Base-by-base conservation (phyloP, 2,329 filamentous ascomycete species). In the Mycogone perniciosa region DNA sequence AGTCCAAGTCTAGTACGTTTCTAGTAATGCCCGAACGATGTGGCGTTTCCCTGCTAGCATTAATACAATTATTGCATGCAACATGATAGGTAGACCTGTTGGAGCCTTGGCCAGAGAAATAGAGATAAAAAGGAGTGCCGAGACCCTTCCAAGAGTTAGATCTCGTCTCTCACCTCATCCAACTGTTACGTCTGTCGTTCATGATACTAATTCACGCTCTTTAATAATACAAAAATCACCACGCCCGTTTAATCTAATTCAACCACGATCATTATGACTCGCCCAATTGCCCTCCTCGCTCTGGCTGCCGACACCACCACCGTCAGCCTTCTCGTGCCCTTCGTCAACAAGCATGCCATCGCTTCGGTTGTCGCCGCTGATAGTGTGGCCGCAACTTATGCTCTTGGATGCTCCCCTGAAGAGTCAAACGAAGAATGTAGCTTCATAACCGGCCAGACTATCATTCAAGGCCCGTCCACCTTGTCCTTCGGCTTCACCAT, bases 401-500 rank as follows among this genome's bases (percentile, higher is more conserved):
- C 56, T 42, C 41, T 68, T 26, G 50, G 50, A 27, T 71, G 67
- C 51, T 48, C 27, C 48, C 38, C 45, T 7, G 48, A 55, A 31
- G 46, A 48, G 31, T 26, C 50, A 20, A 6, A 20, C 3, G 30
- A 42, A 3, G 41, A 50, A 3, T 53, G 51, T 31, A 37, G 40
- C 2, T 40, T 46, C 13, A 5, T 27, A 4, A 10, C 7, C 31
- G 40, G 37, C 48, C n/a, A 59, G 7, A 63, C 59, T 10, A 29
- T 68, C 48, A 51, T 61, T n/a, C 60, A 64, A 40, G 67, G 59
- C 37, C 61, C 57, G 9, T 57, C 51, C 11, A 68, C 65, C 7
- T 57, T 62, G 42, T 49, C 10, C 11, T 49, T 37, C 30, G 30
- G 13, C 7, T 30, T 13, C 5, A 8, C 45, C 27, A 26, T 10